Conservation (phyloP, 345 rosid species). For the Ceriops zippeliana region DNA sequence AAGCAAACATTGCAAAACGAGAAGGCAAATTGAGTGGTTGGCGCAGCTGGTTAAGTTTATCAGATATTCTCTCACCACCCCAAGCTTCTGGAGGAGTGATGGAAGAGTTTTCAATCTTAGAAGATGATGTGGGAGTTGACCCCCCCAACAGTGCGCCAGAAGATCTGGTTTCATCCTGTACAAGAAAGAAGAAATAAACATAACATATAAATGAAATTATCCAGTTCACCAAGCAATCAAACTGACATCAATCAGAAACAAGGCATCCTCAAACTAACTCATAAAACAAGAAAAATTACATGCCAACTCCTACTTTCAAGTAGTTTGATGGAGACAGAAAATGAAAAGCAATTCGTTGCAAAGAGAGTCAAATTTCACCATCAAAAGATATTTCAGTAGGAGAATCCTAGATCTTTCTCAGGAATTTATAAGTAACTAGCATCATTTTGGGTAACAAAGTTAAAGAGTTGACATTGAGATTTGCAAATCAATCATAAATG, state of each 20-base stretch:
- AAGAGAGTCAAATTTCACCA: no score
- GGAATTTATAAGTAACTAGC: not conserved
- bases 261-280: not conserved
- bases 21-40: conserved; percentile 55
- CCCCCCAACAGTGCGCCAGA: conserved; percentile 38
- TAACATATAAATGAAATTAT: not conserved
- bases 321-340: not conserved
- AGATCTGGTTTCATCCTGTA: conserved; percentile 62
- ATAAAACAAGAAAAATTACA: not conserved
- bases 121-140: conserved; percentile 60
- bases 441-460: not conserved
- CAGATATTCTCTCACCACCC: conserved; percentile 89
- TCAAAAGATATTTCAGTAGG: no score
- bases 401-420: not conserved
- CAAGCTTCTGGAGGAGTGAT: conserved; percentile 98
- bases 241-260: not conserved
- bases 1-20: conserved; percentile 49
- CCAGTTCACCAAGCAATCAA: not conserved
- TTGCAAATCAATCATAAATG: not conserved
- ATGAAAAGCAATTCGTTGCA: no score
- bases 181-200: conserved; percentile 6
- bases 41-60: conserved; percentile 51
- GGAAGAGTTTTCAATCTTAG: conserved; percentile 69
- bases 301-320: not conserved
- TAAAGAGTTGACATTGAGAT: conserved; percentile 2